phyloP scores from a whole-genome alignment of 2,329 filamentous ascomycete species.

The Coccinonectria pachysandricola region DNA sequence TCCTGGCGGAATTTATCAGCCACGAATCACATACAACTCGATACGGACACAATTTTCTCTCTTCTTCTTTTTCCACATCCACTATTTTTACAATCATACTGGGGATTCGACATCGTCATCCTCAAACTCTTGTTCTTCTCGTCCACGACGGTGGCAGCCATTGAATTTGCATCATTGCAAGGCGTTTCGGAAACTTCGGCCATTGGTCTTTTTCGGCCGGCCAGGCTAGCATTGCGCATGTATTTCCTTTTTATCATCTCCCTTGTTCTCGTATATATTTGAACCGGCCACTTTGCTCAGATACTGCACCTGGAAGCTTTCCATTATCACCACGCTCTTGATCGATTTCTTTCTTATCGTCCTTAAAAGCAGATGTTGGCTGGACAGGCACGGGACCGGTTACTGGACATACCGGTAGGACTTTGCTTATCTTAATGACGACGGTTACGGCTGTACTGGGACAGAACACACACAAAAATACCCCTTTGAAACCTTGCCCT shows the following conservation, averaged over 20 bases:
- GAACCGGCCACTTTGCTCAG: too few relatives aligned
- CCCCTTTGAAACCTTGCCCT: too few relatives aligned
- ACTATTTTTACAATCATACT: slow-evolving; percentile 1
- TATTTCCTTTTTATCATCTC: slow-evolving; percentile 9
- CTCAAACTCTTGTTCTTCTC: slow-evolving; percentile 7
- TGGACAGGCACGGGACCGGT: slow-evolving; percentile 13
- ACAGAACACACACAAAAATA: slow-evolving; percentile 15
- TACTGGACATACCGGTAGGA: slow-evolving; percentile 12
- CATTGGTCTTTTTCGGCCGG: slow-evolving; percentile 11
- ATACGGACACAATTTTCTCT: too few relatives aligned
- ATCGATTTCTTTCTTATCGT: slow-evolving; percentile 3
- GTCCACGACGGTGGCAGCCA: slow-evolving; percentile 7
- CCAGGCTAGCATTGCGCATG: slow-evolving; percentile 16
- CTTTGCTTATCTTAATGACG: slow-evolving; percentile 20
- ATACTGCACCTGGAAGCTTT: too few relatives aligned
- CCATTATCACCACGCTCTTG: not conserved
- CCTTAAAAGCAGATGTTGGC: slow-evolving; percentile 8
- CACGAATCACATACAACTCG: too few relatives aligned
- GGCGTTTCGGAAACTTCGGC: slow-evolving; percentile 17
- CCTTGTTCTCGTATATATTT: slow-evolving; percentile 5
- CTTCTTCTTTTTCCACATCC: slow-evolving; percentile 1
- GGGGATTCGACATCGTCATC: too few relatives aligned
- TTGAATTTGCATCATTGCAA: slow-evolving; percentile 15
- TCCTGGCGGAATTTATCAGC: not conserved
- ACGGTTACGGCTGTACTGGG: slow-evolving; percentile 21